Conservation (phyloP, 441 rosid genomes). For the Jatropha podagrica region DNA sequence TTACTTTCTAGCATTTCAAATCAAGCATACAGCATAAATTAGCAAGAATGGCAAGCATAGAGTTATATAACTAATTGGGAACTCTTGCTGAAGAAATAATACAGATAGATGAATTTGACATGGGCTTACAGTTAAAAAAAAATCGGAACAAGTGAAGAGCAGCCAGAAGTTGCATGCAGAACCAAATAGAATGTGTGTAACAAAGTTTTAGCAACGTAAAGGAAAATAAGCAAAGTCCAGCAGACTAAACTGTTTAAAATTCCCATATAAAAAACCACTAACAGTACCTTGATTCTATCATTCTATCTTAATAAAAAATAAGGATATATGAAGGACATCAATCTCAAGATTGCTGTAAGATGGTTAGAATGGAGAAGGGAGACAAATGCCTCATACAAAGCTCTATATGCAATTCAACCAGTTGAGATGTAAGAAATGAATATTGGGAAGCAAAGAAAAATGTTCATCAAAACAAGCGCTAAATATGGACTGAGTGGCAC, state of each 20-base stretch:
- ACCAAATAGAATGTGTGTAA: too few species aligned
- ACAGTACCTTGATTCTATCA: too few species aligned
- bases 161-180: neutral
- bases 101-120: neutral
- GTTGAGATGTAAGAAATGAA: too few species aligned
- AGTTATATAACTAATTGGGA: neutral
- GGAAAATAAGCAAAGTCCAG: neutral
- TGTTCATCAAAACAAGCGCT: neutral
- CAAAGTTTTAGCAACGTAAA: too few species aligned
- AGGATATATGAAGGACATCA: too few species aligned
- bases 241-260: too few species aligned
- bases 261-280: too few species aligned
- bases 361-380: too few species aligned
- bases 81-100: neutral
- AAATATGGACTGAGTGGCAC: neutral
- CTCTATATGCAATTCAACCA: too few species aligned
- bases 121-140: neutral
- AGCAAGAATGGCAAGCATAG: neutral
- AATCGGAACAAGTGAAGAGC: neutral
- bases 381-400: too few species aligned
- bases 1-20: neutral
- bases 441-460: neutral
- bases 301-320: too few species aligned
- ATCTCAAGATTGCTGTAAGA: too few species aligned
- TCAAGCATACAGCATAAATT: neutral